phyloP scores from a whole-genome alignment of 306 rosid species.

The Cucurbita moschata region DNA sequence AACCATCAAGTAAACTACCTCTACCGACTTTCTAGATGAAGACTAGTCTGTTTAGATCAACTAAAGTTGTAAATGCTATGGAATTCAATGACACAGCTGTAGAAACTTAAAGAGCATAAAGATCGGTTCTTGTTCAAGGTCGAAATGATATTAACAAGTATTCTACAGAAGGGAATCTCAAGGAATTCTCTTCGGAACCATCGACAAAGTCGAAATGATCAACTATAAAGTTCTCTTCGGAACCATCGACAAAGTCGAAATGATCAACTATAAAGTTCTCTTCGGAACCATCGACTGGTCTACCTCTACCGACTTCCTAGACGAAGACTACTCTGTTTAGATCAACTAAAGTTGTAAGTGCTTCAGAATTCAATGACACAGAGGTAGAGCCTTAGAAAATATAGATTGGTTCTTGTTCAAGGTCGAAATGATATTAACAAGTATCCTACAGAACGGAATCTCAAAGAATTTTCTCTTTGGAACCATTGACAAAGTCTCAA shows the following conservation, averaged over 20 bases:
- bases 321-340: background rate
- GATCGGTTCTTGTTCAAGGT: too few relatives aligned
- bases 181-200: background rate
- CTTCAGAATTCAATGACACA: background rate
- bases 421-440: background rate
- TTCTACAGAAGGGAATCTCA: background rate
- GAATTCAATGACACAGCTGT: background rate
- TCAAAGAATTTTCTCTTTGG: background rate
- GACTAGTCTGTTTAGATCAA: background rate
- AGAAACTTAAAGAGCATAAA: background rate
- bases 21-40: background rate
- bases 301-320: background rate
- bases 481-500: background rate
- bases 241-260: background rate
- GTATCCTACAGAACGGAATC: background rate
- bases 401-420: too few relatives aligned
- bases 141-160: background rate
- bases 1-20: constrained; percentile 14
- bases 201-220: background rate
- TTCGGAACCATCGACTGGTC: constrained; percentile 8
- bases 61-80: background rate
- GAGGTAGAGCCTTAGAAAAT: background rate
- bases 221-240: too few relatives aligned
- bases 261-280: too few relatives aligned
- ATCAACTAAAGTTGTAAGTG: background rate